These are phyloP conservation scores for Stagonosporopsis tanaceti DNA, from an alignment of 2,329 filamentous ascomycete species.

Conservation along the genomic window DNA sequence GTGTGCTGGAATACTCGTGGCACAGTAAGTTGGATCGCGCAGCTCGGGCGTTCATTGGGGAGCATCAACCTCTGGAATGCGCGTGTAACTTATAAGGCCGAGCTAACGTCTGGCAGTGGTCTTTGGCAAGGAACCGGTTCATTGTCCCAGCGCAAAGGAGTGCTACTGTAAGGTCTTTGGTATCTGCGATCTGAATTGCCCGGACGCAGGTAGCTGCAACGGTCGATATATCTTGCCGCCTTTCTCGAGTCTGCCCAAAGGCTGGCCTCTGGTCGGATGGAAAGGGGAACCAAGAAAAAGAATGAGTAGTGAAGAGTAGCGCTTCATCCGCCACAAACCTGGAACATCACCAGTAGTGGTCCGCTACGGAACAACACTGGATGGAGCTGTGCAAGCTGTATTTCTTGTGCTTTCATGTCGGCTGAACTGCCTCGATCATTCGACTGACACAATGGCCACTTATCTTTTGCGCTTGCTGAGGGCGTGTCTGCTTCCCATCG, in stretches of 20 bases:
- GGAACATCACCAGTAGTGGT: neutral
- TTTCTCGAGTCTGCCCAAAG: slow-evolving; percentile 64
- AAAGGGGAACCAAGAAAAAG: slow-evolving; percentile 32
- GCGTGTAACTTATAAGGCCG: neutral
- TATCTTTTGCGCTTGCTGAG: neutral
- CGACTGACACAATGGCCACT: neutral
- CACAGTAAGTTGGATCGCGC: slow-evolving; percentile 56
- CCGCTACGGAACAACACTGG: neutral
- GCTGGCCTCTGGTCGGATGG: slow-evolving; percentile 69
- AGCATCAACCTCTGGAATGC: too few relatives aligned
- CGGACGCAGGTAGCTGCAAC: slow-evolving; percentile 58
- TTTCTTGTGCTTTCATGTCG: neutral
- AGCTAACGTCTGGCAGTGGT: slow-evolving; percentile 40
- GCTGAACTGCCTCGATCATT: neutral
- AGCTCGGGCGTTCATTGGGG: neutral
- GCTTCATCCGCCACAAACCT: neutral
- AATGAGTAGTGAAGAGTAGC: slow-evolving; percentile 12
- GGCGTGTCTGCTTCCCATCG: too few relatives aligned
- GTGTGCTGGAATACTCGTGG: slow-evolving; percentile 68
- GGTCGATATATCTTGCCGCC: slow-evolving; percentile 67
- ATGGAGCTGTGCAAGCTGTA: neutral
- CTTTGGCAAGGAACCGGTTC: slow-evolving; percentile 54
- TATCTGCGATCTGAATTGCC: slow-evolving; percentile 60
- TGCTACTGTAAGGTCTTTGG: slow-evolving; percentile 75
- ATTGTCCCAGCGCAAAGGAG: slow-evolving; percentile 67